Percentiles rank a stretch among this genome's conserved stretches.
Conservation (phyloP, 768 basidiomycete genomes). For the Coprinellus aureogranulatus region DNA sequence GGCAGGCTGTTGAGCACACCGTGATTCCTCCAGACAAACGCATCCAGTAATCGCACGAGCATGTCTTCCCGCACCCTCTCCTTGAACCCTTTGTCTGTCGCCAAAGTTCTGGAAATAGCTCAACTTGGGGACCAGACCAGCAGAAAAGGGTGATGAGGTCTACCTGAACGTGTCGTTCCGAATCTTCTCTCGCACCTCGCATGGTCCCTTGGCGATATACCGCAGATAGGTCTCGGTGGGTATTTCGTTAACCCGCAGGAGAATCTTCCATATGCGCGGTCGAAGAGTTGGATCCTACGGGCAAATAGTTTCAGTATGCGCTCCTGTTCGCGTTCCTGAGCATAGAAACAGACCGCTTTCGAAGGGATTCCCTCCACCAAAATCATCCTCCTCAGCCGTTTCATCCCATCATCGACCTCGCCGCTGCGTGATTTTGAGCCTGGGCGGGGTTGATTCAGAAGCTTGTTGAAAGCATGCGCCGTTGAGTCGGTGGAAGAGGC, state of each 20-base stretch:
- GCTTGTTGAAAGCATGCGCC: constrained; percentile 78
- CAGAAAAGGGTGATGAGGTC: constrained; percentile 6
- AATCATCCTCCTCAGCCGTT: constrained; percentile 82
- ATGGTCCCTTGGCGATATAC: constrained; percentile 82
- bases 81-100: constrained; percentile 97
- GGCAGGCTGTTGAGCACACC: constrained; percentile 31
- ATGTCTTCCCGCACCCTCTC: constrained; percentile 95
- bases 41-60: constrained; percentile 93
- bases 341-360: constrained; percentile 49
- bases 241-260: constrained; percentile 77
- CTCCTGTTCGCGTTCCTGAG: too few relatives aligned
- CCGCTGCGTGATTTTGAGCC: constrained; percentile 62
- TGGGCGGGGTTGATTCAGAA: constrained; percentile 67
- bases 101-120: constrained; percentile 58
- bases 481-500: constrained; percentile 29
- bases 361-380: constrained; percentile 90
- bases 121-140: background rate
- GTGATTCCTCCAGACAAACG: constrained; percentile 94
- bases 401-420: constrained; percentile 74
- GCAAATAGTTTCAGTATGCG: too few relatives aligned
- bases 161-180: constrained; percentile 96
- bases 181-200: constrained; percentile 87
- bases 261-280: constrained; percentile 91
- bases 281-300: constrained; percentile 77
- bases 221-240: constrained; percentile 72